These are phyloP conservation scores for Saccharomyces uvarum DNA, from an alignment of 1,139 yeast species.

Conservation along the genomic window DNA sequence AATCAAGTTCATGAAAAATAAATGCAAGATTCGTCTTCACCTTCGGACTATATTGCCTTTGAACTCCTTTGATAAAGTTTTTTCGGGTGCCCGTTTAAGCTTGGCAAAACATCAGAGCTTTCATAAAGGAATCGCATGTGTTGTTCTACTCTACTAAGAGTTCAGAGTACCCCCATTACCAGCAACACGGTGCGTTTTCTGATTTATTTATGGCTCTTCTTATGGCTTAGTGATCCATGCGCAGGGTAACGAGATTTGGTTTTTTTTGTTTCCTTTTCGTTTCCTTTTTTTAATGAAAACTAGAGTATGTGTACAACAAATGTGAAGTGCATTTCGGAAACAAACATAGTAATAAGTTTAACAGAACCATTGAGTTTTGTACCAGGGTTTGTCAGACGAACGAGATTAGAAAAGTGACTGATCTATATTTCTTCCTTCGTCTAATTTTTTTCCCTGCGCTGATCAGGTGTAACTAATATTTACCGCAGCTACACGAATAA, in stretches of 20 bases:
- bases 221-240: neutral
- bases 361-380: neutral
- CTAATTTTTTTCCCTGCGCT: neutral
- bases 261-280: neutral
- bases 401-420: neutral
- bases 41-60: too few species aligned
- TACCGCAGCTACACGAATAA: neutral
- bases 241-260: neutral
- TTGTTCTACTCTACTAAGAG: too few species aligned
- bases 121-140: too few species aligned
- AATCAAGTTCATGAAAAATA: too few species aligned
- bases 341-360: neutral
- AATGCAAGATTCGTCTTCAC: too few species aligned
- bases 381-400: neutral
- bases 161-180: too few species aligned
- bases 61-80: too few species aligned
- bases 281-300: neutral
- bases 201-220: neutral
- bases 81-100: too few species aligned
- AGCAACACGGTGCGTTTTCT: too few species aligned
- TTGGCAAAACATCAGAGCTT: too few species aligned
- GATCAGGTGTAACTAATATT: neutral
- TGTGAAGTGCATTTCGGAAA: neutral
- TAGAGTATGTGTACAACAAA: neutral
- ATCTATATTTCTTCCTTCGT: neutral